Conservation (phyloP, 208 protist genomes). For the Herpetomonas samuelpessoai region DNA sequence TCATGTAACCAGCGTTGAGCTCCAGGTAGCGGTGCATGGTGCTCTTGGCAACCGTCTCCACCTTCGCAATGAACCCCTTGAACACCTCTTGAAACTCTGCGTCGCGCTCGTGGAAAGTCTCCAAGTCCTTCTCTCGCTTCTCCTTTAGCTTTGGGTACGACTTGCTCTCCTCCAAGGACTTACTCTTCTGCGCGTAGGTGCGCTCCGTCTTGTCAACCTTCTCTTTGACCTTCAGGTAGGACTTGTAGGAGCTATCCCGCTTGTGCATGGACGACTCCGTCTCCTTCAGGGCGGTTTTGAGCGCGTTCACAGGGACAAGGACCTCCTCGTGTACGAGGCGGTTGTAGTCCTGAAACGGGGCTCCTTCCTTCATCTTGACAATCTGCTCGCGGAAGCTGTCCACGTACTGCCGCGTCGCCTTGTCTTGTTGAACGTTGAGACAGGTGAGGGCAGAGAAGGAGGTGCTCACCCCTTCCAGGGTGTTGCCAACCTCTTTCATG, state of each 20-base stretch:
- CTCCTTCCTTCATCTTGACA: conserved; percentile 39
- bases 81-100: conserved; percentile 30
- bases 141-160: conserved; percentile 21
- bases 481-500: conserved; percentile 55
- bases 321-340: conserved; percentile 49
- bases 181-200: conserved; percentile 35
- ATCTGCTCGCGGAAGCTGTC: conserved; percentile 35
- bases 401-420: conserved; percentile 29
- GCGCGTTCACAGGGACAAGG: conserved; percentile 23
- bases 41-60: conserved; percentile 25
- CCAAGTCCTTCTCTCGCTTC: conserved; percentile 17
- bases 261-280: conserved; percentile 17
- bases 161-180: conserved; percentile 28
- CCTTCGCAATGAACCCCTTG: conserved; percentile 17
- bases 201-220: conserved; percentile 48
- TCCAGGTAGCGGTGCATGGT: conserved; percentile 46
- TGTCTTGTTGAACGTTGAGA: conserved; percentile 32
- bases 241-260: conserved; percentile 20
- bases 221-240: conserved; percentile 23
- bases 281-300: conserved; percentile 24
- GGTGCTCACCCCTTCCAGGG: conserved; percentile 41
- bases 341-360: conserved; percentile 54
- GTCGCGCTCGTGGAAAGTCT: conserved; percentile 14
- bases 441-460: conserved; percentile 44
- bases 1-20: conserved; percentile 49